A percentile compares a stretch with the other conserved stretches of the same genome.
Evolutionary conservation across 306 rosid species (phyloP).

Genomic region (Cucurbita maxima): DNA sequence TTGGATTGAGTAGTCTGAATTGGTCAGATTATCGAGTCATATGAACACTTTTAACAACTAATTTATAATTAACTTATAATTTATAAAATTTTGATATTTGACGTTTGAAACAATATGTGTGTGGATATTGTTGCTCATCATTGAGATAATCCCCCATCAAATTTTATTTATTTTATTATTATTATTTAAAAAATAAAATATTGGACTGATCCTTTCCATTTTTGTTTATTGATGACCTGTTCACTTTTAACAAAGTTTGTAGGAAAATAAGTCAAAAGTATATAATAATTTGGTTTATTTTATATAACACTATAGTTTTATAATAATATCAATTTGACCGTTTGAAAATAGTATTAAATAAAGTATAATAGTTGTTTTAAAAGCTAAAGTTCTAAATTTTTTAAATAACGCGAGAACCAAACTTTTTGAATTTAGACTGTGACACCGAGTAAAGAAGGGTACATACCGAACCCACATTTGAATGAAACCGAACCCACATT

Average conservation of each 20-base stretch:
- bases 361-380: too few relatives aligned
- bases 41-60: too few relatives aligned
- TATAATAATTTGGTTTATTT: not conserved
- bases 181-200: not conserved
- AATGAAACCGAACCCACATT: too few relatives aligned
- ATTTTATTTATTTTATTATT: not conserved
- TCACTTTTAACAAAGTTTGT: not conserved
- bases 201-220: not conserved
- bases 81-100: not conserved
- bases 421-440: too few relatives aligned
- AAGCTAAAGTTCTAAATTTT: too few relatives aligned
- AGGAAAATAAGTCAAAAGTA: not conserved
- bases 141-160: not conserved
- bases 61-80: too few relatives aligned
- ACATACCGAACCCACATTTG: too few relatives aligned
- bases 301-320: not conserved
- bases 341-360: not conserved
- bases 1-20: too few relatives aligned
- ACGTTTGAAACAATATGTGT: not conserved
- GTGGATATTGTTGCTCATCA: not conserved
- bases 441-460: too few relatives aligned
- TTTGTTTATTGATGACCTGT: not conserved
- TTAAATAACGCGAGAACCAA: too few relatives aligned
- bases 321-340: not conserved
- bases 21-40: too few relatives aligned